These are phyloP conservation scores for Geotrichum bryndzae DNA, from an alignment of 1,139 yeast species.

Conservation along the genomic window DNA sequence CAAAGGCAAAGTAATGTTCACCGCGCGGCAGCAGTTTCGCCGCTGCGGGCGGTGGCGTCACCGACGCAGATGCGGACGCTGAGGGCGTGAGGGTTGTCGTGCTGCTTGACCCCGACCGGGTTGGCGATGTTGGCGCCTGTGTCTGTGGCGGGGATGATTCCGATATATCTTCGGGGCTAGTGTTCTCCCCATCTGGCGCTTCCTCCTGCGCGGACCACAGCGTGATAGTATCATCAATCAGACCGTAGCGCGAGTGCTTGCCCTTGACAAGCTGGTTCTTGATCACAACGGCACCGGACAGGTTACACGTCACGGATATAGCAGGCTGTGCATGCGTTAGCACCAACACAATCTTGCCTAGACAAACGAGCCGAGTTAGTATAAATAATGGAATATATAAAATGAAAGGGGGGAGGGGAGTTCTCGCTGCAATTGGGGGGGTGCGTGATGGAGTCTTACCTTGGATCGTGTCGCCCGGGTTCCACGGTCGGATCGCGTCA, in stretches of 20 bases:
- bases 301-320: slow-evolving; percentile 25
- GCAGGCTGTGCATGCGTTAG: slow-evolving; percentile 28
- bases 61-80: slow-evolving; percentile 1
- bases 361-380: background rate
- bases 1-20: slow-evolving; percentile 82
- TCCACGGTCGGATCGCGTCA: slow-evolving; percentile 64
- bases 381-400: background rate
- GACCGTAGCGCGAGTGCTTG: slow-evolving; percentile 33
- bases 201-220: slow-evolving; percentile 52
- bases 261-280: slow-evolving; percentile 39
- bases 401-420: slow-evolving; percentile 2
- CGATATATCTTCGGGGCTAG: background rate
- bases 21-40: slow-evolving; percentile 40
- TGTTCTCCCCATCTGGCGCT: slow-evolving; percentile 19
- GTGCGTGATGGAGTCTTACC: slow-evolving; percentile 37
- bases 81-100: background rate
- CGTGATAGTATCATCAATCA: slow-evolving; percentile 59
- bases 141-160: background rate
- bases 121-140: background rate
- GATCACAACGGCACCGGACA: slow-evolving; percentile 35
- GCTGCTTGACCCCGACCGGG: background rate
- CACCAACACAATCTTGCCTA: slow-evolving; percentile 34
- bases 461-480: slow-evolving; percentile 62
- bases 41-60: slow-evolving; percentile 18
- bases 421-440: background rate